Percentiles rank a stretch among this genome's conserved stretches.
These are phyloP conservation scores for Alternaria atra DNA, from an alignment of 2,329 filamentous ascomycete species.

Conservation along the genomic window DNA sequence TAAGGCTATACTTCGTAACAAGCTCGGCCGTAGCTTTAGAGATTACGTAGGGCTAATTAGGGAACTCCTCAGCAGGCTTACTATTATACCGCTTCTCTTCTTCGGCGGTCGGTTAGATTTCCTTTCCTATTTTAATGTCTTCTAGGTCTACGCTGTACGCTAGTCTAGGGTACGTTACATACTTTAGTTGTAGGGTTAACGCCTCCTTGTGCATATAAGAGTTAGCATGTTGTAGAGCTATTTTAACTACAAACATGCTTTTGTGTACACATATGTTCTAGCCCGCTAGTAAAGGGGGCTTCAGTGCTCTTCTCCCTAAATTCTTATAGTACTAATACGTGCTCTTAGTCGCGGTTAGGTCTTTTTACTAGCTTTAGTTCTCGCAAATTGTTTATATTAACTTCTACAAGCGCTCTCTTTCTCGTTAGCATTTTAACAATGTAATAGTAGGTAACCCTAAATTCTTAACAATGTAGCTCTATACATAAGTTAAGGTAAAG, in stretches of 20 bases:
- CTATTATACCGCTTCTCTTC: neutral
- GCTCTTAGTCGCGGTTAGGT: neutral
- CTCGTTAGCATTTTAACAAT: too few species aligned
- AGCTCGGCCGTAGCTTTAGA: conserved; percentile 10
- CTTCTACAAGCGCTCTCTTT: too few species aligned
- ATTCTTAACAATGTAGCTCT: too few species aligned
- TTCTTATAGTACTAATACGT: neutral
- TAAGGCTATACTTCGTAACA: conserved; percentile 6
- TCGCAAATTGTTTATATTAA: too few species aligned
- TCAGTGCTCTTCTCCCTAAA: too few species aligned
- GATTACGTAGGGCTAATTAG: conserved; percentile 11
- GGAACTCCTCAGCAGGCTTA: conserved; percentile 9
- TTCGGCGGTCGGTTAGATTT: neutral
- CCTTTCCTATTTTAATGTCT: neutral
- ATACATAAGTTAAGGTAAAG: too few species aligned
- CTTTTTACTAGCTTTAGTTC: too few species aligned
- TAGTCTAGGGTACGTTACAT: conserved; percentile 1
- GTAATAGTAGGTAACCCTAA: too few species aligned
- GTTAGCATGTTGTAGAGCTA: neutral
- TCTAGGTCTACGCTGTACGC: conserved; percentile 1
- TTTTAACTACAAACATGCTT: too few species aligned
- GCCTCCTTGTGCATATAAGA: neutral
- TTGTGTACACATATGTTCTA: too few species aligned
- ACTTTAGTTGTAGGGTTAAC: conserved; percentile 3
- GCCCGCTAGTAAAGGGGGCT: too few species aligned